Conservation (phyloP, 345 rosid species). For the Laguncularia racemosa region DNA sequence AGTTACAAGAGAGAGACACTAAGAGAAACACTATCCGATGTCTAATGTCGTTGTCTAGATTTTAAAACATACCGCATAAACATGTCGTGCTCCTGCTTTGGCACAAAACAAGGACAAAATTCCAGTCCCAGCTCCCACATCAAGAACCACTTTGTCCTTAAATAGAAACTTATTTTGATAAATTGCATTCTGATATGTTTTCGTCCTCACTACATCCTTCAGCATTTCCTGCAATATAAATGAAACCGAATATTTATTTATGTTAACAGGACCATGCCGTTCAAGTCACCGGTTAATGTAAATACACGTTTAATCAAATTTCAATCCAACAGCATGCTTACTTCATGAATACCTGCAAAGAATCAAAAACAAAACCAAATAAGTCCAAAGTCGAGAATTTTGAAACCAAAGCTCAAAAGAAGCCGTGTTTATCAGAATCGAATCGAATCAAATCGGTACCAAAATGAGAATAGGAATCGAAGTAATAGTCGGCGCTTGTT, state of each 20-base stretch:
- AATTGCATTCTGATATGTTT: conserved; percentile 93
- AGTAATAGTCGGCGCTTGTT: conserved; percentile 98
- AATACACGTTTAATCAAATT: not conserved
- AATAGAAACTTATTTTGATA: conserved; percentile 86
- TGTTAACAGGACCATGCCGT: not conserved
- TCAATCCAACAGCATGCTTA: conserved; percentile 41
- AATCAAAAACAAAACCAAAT: not conserved
- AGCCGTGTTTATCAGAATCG: not conserved
- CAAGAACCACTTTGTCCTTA: conserved; percentile 86
- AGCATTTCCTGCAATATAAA: conserved; percentile 80
- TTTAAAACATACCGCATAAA: conserved; percentile 59
- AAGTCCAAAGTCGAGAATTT: not conserved
- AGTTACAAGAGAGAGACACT: no score
- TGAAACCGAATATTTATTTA: conserved; percentile 1
- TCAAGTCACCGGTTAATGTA: not conserved
- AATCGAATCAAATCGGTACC: conserved; percentile 34
- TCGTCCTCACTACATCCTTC: conserved; percentile 90
- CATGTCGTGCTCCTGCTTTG: conserved; percentile 90
- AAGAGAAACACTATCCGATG: no score
- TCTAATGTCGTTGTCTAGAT: no score
- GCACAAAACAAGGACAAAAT: conserved; percentile 97
- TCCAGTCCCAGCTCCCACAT: conserved; percentile 99
- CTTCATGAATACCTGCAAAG: conserved; percentile 97
- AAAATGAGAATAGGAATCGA: conserved; percentile 97
- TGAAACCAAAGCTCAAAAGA: not conserved